phyloP scores from a whole-genome alignment of 2,329 filamentous ascomycete species.

The Trichoderma koningii region DNA sequence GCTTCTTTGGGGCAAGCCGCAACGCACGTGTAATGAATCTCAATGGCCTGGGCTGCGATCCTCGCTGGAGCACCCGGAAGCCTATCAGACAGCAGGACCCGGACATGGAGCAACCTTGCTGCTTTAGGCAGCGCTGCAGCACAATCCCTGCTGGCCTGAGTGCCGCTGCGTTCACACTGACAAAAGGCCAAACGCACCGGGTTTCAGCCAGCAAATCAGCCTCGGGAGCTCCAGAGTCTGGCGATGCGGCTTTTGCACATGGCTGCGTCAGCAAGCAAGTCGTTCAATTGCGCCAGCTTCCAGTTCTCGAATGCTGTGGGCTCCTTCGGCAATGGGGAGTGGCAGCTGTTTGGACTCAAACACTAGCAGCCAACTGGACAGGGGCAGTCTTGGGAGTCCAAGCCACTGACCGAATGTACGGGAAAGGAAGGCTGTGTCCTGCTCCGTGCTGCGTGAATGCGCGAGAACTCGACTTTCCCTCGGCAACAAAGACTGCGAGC shows the following conservation, averaged over 20 bases:
- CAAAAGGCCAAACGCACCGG: not conserved
- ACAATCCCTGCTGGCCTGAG: no score
- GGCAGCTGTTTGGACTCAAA: not conserved
- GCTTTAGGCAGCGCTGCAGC: slow-evolving; percentile 12
- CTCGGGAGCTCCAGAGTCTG: not conserved
- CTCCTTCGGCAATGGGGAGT: not conserved
- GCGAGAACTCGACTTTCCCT: not conserved
- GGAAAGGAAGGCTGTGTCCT: no score
- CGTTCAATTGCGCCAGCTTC: not conserved
- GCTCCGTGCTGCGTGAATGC: slow-evolving; percentile 6
- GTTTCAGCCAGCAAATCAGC: slow-evolving; percentile 6
- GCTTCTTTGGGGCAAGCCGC: slow-evolving; percentile 24
- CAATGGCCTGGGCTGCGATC: not conserved
- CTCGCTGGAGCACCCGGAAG: slow-evolving; percentile 1
- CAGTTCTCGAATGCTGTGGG: not conserved
- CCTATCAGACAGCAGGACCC: not conserved
- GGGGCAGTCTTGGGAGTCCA: not conserved
- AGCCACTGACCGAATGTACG: not conserved
- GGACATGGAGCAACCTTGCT: slow-evolving; percentile 4
- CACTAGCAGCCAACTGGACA: not conserved
- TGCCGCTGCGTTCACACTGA: not conserved
- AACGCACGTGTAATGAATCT: slow-evolving; percentile 23
- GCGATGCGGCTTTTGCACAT: not conserved
- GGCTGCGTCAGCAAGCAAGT: not conserved
- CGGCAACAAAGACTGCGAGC: not conserved